Conservation (phyloP, 2,329 filamentous ascomycete species). For the Exophiala calicioides region DNA sequence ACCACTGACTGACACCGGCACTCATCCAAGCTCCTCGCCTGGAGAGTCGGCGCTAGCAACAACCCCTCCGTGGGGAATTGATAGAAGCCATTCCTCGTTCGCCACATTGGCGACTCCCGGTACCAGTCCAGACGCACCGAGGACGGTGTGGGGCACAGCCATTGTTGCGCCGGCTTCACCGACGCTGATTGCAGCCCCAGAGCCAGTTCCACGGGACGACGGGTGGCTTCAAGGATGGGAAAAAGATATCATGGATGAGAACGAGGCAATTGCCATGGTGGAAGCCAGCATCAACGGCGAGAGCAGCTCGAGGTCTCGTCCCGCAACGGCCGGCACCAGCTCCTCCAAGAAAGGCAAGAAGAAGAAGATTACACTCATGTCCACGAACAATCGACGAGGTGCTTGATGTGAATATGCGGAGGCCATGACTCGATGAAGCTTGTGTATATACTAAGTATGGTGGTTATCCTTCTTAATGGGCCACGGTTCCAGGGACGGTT, state of each 20-base stretch:
- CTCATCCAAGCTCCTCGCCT: slow-evolving; percentile 31
- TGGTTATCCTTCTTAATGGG: too few species aligned
- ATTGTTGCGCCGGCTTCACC: slow-evolving; percentile 64
- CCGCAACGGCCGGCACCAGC: slow-evolving; percentile 14
- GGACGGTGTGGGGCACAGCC: slow-evolving; percentile 91
- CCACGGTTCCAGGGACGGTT: not conserved
- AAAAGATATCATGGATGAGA: slow-evolving; percentile 68
- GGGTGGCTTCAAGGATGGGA: slow-evolving; percentile 88
- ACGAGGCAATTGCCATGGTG: slow-evolving; percentile 55
- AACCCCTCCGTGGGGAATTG: slow-evolving; percentile 45
- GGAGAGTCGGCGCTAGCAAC: slow-evolving; percentile 38
- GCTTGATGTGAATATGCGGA: slow-evolving; percentile 42
- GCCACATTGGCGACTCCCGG: slow-evolving; percentile 70
- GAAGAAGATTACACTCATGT: slow-evolving; percentile 70
- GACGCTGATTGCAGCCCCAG: slow-evolving; percentile 42
- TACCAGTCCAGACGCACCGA: slow-evolving; percentile 72
- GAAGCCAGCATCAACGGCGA: slow-evolving; percentile 37
- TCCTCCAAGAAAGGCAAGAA: slow-evolving; percentile 55
- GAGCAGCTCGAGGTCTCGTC: slow-evolving; percentile 29
- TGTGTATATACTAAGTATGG: slow-evolving; percentile 2
- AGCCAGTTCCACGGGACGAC: slow-evolving; percentile 59
- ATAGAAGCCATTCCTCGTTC: slow-evolving; percentile 43
- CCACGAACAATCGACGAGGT: slow-evolving; percentile 61
- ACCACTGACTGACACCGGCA: slow-evolving; percentile 52
- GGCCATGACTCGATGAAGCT: slow-evolving; percentile 1